A percentile compares a stretch with the other conserved stretches of the same genome.
phyloP scores from a whole-genome alignment of 768 basidiomycete species.

The Psilocybe cubensis region DNA sequence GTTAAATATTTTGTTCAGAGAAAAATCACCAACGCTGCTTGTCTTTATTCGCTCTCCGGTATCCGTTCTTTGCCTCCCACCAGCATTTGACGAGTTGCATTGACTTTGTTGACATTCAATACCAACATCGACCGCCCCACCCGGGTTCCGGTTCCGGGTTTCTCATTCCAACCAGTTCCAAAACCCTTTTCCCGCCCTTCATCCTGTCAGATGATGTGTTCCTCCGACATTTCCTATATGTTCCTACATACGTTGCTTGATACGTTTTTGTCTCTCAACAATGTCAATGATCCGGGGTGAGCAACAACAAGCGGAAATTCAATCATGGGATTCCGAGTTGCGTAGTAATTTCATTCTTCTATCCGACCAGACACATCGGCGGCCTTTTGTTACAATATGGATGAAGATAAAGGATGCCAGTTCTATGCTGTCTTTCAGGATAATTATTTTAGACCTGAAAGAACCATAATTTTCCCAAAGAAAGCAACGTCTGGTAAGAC shows the following conservation, averaged over 20 bases:
- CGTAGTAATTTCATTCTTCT: background rate
- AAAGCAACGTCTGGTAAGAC: background rate
- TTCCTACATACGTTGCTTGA: too few species aligned
- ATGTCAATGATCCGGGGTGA: background rate
- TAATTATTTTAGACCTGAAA: background rate
- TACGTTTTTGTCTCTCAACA: too few species aligned
- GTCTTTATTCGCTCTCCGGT: background rate
- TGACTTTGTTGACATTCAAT: too few species aligned
- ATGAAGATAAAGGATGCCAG: too few species aligned
- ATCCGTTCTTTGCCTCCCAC: too few species aligned
- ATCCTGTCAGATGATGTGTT: background rate
- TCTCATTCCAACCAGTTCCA: background rate
- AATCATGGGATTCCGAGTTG: background rate
- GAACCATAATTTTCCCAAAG: background rate
- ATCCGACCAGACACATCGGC: background rate
- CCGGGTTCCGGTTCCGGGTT: background rate
- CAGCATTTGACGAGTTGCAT: too few species aligned
- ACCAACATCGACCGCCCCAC: background rate
- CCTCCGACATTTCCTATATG: background rate
- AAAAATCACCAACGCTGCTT: background rate
- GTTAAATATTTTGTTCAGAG: background rate
- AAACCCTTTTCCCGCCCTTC: background rate
- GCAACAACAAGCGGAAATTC: background rate
- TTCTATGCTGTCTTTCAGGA: background rate
- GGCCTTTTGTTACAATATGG: background rate